phyloP scores from a whole-genome alignment of 139 green algal genomes.

The Tetradesmus obliquus region DNA sequence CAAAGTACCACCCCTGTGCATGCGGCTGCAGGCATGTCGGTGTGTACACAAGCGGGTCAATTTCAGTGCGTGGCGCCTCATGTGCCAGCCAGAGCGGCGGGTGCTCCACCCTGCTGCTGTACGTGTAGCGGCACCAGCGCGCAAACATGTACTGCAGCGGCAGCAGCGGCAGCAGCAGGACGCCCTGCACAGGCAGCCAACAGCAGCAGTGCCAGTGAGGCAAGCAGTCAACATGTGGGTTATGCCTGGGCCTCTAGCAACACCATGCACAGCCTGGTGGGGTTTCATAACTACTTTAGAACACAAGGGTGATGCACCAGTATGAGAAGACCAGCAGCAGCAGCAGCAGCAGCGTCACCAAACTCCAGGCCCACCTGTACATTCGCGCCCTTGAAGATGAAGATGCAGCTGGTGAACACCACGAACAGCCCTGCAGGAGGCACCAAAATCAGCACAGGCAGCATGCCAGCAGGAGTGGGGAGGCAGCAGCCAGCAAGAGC shows the following conservation, averaged over 20 bases:
- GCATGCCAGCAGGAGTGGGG: not conserved
- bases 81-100: slow-evolving; percentile 54
- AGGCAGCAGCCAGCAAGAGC: not conserved
- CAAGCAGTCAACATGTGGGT: too few species aligned
- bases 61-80: slow-evolving; percentile 36
- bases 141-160: slow-evolving; percentile 50
- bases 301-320: not conserved
- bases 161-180: slow-evolving; percentile 50
- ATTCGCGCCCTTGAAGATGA: slow-evolving; percentile 63
- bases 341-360: slow-evolving; percentile 19
- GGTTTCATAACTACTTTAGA: not conserved
- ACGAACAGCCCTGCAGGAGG: slow-evolving; percentile 49
- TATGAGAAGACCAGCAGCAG: slow-evolving; percentile 45
- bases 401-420: slow-evolving; percentile 58
- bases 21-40: slow-evolving; percentile 48
- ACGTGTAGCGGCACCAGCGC: slow-evolving; percentile 25
- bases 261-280: too few species aligned
- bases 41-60: slow-evolving; percentile 56
- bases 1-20: slow-evolving; percentile 50
- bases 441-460: not conserved
- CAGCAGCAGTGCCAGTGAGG: too few species aligned
- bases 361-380: slow-evolving; percentile 13
- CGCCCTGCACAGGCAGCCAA: slow-evolving; percentile 25
- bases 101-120: slow-evolving; percentile 36
- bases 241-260: too few species aligned